Percentiles rank a stretch among this genome's conserved stretches.
phyloP scores from a whole-genome alignment of 1,139 yeast genomes.

The Pneumocystis murina region DNA sequence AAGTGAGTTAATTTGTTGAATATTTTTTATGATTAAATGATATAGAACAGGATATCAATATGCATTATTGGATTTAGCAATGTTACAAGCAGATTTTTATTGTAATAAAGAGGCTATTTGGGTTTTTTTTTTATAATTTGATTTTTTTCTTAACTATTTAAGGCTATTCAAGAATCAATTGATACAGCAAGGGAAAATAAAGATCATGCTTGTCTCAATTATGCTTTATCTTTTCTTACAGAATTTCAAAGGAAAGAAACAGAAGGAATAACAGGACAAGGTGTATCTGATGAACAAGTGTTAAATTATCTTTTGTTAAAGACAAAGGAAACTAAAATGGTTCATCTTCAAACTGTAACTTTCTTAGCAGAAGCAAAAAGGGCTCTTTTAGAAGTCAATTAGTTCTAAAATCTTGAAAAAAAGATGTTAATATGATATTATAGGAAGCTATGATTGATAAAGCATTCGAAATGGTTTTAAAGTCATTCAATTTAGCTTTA shows the following conservation, averaged over 20 bases:
- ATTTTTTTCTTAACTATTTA: slow-evolving; percentile 21
- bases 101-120: slow-evolving; percentile 50
- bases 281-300: slow-evolving; percentile 18
- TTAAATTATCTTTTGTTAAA: slow-evolving; percentile 13
- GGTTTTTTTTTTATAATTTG: slow-evolving; percentile 1
- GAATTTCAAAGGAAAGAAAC: slow-evolving; percentile 59
- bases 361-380: slow-evolving; percentile 13
- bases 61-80: slow-evolving; percentile 65
- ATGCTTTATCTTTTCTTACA: slow-evolving; percentile 66
- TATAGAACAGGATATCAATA: slow-evolving; percentile 47
- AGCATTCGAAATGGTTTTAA: not conserved
- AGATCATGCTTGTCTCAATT: slow-evolving; percentile 58
- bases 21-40: not conserved
- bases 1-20: slow-evolving; percentile 21
- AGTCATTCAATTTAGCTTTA: not conserved
- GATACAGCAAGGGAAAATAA: slow-evolving; percentile 76
- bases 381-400: slow-evolving; percentile 5
- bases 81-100: slow-evolving; percentile 62
- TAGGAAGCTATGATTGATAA: not conserved
- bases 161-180: slow-evolving; percentile 77
- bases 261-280: slow-evolving; percentile 30
- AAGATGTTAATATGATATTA: not conserved
- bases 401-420: not conserved
- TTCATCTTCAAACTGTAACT: slow-evolving; percentile 12
- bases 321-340: slow-evolving; percentile 12